Evolutionary conservation across 192 early-diverging fungal species (phyloP), one percentile per base, ranked within the genome.

Genomic region (Coemansia guatemalensis): DNA sequence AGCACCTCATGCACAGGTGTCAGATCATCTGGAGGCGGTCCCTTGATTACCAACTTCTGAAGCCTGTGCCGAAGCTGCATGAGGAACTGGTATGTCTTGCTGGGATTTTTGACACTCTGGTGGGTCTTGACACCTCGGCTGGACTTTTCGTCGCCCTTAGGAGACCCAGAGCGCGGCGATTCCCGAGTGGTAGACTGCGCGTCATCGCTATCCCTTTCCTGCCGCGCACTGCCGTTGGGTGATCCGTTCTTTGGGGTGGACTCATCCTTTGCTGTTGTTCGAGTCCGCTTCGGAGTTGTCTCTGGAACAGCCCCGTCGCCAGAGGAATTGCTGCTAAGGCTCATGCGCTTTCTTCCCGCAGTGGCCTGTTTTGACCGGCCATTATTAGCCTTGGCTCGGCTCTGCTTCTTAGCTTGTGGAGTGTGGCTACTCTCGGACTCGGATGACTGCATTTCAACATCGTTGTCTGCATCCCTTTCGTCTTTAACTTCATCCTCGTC

Each of bases 401-500:
- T 51, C 61, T 23, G 67, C 26, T 21, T 61, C 57, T 56, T 58
- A 22, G 58, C 53, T 29, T 60, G 49, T 24, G 56, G 41, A 48
- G 27, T 29, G 3, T 62, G 48, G 22, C 29, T 48, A 24, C 22
- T 55, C 30, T 68, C 70, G 2, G 69, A 69, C 8, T 71, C 77
- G 14, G 58, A 67, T 2, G 71, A 58, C 23, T 65, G 60, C 77
- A 74, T 80, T 8, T 68, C 75, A 4, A 81, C 78, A 7, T 83
- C 81, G 11, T 72, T 68, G 2, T 67, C 71, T 1, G 49, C 63
- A 14, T 75, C 70, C 4, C 80, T 74, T 2, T 83, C 78, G 14
- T 82, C 83, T 2, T 82, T 80, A 5, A 82, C 81, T 1, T 81
- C 69, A 5, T 82, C 80, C 8, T 78, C 75, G 2, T 78, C 83